phyloP scores from a whole-genome alignment of 192 early-diverging fungal genomes.

The Podila epigama region DNA sequence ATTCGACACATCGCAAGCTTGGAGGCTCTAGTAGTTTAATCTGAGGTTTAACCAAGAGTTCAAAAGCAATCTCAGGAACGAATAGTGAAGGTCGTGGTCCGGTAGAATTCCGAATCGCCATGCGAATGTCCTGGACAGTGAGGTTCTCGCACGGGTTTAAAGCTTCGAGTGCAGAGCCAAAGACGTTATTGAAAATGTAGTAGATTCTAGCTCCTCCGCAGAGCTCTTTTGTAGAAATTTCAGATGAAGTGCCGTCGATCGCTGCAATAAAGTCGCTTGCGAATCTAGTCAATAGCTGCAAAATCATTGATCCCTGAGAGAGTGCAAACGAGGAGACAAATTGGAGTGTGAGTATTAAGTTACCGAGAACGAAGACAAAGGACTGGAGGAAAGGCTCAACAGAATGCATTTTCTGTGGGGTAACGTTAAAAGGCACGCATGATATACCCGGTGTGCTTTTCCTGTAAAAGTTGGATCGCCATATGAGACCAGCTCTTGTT shows the following conservation, averaged over 20 bases:
- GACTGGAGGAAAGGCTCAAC: too few species aligned
- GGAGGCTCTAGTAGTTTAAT: slow-evolving; percentile 78
- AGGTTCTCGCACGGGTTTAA: slow-evolving; percentile 77
- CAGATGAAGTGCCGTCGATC: slow-evolving; percentile 75
- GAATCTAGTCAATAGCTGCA: slow-evolving; percentile 78
- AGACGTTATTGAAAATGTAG: slow-evolving; percentile 84
- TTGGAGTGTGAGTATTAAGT: not conserved
- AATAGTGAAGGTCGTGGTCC: slow-evolving; percentile 82
- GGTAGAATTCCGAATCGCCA: slow-evolving; percentile 84
- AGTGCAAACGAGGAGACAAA: not conserved
- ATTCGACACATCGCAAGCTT: slow-evolving; percentile 80
- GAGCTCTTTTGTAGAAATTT: slow-evolving; percentile 80
- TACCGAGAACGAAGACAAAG: not conserved
- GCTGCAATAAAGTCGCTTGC: slow-evolving; percentile 79
- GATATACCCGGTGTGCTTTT: slow-evolving; percentile 55
- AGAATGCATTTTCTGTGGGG: too few species aligned
- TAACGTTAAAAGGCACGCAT: too few species aligned
- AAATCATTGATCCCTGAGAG: slow-evolving; percentile 61
- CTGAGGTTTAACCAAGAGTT: slow-evolving; percentile 83
- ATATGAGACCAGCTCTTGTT: slow-evolving; percentile 75
- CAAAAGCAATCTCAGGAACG: slow-evolving; percentile 87
- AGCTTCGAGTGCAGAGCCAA: slow-evolving; percentile 74
- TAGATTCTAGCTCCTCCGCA: slow-evolving; percentile 85
- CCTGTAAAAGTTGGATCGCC: slow-evolving; percentile 64
- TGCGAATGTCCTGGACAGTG: slow-evolving; percentile 76